Base-by-base conservation (phyloP, 2,329 filamentous ascomycete genomes). In the Aschersonia sp. region DNA sequence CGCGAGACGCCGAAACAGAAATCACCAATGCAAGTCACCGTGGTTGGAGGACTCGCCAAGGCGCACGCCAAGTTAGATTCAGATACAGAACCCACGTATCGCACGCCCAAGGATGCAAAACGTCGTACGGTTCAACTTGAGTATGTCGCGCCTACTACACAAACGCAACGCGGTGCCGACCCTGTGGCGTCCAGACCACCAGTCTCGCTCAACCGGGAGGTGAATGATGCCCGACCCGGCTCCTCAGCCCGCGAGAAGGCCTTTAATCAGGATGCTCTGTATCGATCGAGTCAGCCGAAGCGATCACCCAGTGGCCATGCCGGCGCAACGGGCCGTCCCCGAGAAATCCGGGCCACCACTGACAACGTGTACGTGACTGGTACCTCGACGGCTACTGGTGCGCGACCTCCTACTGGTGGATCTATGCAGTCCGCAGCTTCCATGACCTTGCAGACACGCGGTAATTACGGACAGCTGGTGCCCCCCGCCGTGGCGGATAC, bases 51-150 rank as follows among this genome's bases (percentile, higher is more conserved):
- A 22, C 69, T 90, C 49, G 73, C 71, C 43, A 80, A 81, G 61
- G 86, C 87, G 53, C 81, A 85, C 56, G 83, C 82, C 49, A 84
- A 83, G 55, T 75, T 87, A 54, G 84, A 88, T 47, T 70, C 74
- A 37, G 79, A 84, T 40, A 70, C 77, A 6, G 77, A 83, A 51
- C 68, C 63, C 9, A 58, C 62, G 35, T 57, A 65, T 5, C 81
- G 81, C 57, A 74, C 78, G 41, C 84, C 85, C 62, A 83, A 88
- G 55, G 89, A 95, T 61, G 84, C 84, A 57, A 97, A 97, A 67
- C 81, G 92, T 49, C 80, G 89, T 56, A 98, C 92, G 0, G 87
- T 98, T 0, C 92, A 98, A 66, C 86, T 98, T 51, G 92, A 98
- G 69, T 98, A 98, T 64, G 92, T 97, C 48, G 85, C 89, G 22